Conservation (phyloP, 441 rosid genomes). For the Croton laevigatus region DNA sequence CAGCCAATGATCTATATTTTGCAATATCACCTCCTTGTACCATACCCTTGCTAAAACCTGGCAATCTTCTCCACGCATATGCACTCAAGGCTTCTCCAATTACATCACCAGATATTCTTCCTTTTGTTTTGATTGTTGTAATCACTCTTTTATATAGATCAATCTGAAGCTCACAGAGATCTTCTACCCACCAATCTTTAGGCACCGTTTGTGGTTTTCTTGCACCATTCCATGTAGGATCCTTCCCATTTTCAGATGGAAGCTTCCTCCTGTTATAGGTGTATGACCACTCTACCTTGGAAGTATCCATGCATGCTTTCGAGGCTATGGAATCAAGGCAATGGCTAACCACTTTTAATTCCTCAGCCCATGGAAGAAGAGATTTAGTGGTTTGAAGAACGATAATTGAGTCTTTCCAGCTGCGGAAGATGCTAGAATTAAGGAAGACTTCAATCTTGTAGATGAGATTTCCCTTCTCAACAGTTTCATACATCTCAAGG, state of each 20-base stretch:
- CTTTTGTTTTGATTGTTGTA: conserved; percentile 56
- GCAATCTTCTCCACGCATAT: conserved; percentile 67
- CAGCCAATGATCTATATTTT: conserved; percentile 58
- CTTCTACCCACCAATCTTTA: conserved; percentile 97
- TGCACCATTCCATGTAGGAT: conserved; percentile 49
- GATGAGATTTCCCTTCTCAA: conserved; percentile 79
- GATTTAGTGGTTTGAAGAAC: conserved; percentile 74
- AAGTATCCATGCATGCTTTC: conserved; percentile 68
- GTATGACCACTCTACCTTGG: conserved; percentile 88
- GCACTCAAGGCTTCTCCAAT: conserved; percentile 81
- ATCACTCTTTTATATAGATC: conserved; percentile 67
- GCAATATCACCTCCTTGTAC: conserved; percentile 49
- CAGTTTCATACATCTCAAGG: conserved; percentile 82
- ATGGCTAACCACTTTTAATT: conserved; percentile 66
- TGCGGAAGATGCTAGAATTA: conserved; percentile 70
- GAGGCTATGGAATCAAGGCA: conserved; percentile 79
- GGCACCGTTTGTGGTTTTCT: conserved; percentile 69
- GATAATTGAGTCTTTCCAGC: conserved; percentile 93
- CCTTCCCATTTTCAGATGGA: conserved; percentile 54
- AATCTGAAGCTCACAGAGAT: conserved; percentile 78
- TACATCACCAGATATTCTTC: conserved; percentile 47
- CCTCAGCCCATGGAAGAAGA: conserved; percentile 76
- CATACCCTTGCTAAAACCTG: conserved; percentile 63
- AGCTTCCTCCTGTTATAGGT: conserved; percentile 79
- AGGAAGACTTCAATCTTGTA: conserved; percentile 97